Conservation (phyloP, 1,284 basidiomycete genomes). For the Papiliotrema flavescens region DNA sequence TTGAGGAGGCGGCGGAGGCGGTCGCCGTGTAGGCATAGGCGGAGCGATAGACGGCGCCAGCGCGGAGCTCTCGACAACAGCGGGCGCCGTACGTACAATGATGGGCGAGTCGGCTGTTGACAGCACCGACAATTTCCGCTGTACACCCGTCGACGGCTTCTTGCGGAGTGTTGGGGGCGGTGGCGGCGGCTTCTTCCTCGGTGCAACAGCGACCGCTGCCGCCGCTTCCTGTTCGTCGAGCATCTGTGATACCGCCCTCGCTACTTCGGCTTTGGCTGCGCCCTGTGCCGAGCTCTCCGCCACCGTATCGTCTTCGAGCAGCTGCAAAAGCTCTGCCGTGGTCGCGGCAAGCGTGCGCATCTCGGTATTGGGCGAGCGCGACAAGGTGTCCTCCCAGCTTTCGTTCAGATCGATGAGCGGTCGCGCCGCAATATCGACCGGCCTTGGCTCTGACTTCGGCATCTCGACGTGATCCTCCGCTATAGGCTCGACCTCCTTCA, state of each 20-base stretch:
- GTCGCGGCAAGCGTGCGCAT: constrained; percentile 18
- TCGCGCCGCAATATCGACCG: constrained; percentile 8
- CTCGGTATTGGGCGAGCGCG: not conserved
- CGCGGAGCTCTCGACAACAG: not conserved
- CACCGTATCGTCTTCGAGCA: constrained; percentile 22
- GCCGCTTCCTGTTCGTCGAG: not conserved
- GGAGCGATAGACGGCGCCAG: constrained; percentile 3
- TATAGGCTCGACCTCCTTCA: not conserved
- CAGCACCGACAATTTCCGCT: constrained; percentile 13
- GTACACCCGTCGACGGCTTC: not conserved
- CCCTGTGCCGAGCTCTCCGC: constrained; percentile 22
- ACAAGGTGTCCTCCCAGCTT: not conserved
- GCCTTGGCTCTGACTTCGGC: not conserved
- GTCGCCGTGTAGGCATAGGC: constrained; percentile 18
- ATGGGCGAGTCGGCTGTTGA: constrained; percentile 20
- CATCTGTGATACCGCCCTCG: constrained; percentile 6
- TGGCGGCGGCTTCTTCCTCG: constrained; percentile 15
- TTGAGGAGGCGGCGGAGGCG: constrained; percentile 19
- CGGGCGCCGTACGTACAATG: constrained; percentile 11
- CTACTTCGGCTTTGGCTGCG: constrained; percentile 9
- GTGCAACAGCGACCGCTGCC: not conserved
- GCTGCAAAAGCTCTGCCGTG: constrained; percentile 26
- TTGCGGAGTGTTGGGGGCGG: constrained; percentile 14
- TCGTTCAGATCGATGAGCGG: constrained; percentile 30
- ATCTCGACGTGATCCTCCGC: not conserved